Evolutionary conservation across 2,329 filamentous ascomycete genomes (phyloP).

Genomic region (Ophiostoma ips): DNA sequence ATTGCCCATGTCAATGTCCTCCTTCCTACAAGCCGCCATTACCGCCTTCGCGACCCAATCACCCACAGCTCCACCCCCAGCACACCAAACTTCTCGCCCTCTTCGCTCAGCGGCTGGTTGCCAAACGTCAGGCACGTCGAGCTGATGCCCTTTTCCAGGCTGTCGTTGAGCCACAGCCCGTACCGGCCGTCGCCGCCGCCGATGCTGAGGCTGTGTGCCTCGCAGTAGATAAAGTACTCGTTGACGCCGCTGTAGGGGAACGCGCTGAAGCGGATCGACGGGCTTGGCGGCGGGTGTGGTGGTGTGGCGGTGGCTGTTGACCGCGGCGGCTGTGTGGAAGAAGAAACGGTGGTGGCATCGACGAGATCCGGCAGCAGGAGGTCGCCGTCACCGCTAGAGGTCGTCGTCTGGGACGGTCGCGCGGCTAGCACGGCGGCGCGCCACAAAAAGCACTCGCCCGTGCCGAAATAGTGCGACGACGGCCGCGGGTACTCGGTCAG

Average conservation of each 20-base stretch:
- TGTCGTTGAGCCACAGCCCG: slow-evolving; percentile 84
- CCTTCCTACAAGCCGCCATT: too few species aligned
- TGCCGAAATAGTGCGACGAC: slow-evolving; percentile 77
- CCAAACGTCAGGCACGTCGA: slow-evolving; percentile 80
- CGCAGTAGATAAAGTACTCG: slow-evolving; percentile 92
- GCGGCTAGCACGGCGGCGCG: slow-evolving; percentile 59
- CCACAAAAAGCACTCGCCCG: slow-evolving; percentile 92
- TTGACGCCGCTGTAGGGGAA: slow-evolving; percentile 94
- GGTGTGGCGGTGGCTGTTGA: background rate
- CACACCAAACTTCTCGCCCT: slow-evolving; percentile 83
- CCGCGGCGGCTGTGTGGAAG: slow-evolving; percentile 8
- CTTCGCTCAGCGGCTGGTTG: slow-evolving; percentile 85
- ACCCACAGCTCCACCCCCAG: slow-evolving; percentile 90
- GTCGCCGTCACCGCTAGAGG: background rate
- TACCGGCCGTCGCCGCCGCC: slow-evolving; percentile 84
- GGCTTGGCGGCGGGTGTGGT: slow-evolving; percentile 39
- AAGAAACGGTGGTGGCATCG: slow-evolving; percentile 19
- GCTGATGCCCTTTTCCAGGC: slow-evolving; percentile 71
- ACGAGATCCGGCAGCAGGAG: slow-evolving; percentile 20
- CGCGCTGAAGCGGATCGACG: slow-evolving; percentile 84
- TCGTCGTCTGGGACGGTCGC: slow-evolving; percentile 42
- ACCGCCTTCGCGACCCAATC: slow-evolving; percentile 38
- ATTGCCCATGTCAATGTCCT: too few species aligned
- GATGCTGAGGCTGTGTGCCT: slow-evolving; percentile 69
- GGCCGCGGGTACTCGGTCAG: slow-evolving; percentile 79